These are phyloP conservation scores for Aspergillus sp. DNA, from an alignment of 2,329 filamentous ascomycete species.

Conservation along the genomic window DNA sequence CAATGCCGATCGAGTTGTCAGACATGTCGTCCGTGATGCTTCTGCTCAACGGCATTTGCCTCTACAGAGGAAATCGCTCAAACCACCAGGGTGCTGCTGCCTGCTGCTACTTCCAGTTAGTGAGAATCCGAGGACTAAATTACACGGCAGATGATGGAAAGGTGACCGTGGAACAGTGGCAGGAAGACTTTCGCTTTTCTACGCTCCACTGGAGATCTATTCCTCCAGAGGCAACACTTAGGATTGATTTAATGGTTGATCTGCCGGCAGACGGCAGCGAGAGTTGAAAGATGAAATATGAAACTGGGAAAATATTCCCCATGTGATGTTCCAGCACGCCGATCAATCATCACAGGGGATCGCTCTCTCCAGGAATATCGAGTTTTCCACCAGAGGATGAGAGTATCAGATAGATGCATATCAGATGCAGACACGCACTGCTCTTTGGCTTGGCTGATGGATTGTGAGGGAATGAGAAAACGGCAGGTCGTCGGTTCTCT, in stretches of 20 bases:
- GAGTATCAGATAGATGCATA: slow-evolving; percentile 1
- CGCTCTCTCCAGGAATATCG: not conserved
- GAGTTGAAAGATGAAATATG: slow-evolving; percentile 20
- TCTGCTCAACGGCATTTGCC: not conserved
- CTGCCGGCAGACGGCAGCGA: slow-evolving; percentile 18
- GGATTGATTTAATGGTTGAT: slow-evolving; percentile 23
- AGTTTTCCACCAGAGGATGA: not conserved
- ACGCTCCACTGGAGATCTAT: slow-evolving; percentile 29
- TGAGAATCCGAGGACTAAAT: not conserved
- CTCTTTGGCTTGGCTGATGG: slow-evolving; percentile 1
- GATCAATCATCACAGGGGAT: slow-evolving; percentile 28
- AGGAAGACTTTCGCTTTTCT: not conserved
- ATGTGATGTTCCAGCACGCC: slow-evolving; percentile 24
- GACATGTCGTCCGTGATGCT: slow-evolving; percentile 1
- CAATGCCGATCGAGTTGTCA: slow-evolving; percentile 39
- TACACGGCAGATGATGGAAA: slow-evolving; percentile 7
- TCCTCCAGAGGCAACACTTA: slow-evolving; percentile 28
- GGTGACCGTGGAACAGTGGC: not conserved
- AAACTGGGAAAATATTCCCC: slow-evolving; percentile 28
- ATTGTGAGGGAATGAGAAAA: slow-evolving; percentile 3
- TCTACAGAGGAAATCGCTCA: not conserved
- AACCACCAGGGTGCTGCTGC: not conserved
- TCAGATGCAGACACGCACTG: not conserved
- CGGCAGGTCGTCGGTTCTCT: slow-evolving; percentile 1
- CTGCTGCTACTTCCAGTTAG: not conserved